These are phyloP conservation scores for Fusarium nelsonii DNA, from an alignment of 2,329 filamentous ascomycete species.

Conservation along the genomic window DNA sequence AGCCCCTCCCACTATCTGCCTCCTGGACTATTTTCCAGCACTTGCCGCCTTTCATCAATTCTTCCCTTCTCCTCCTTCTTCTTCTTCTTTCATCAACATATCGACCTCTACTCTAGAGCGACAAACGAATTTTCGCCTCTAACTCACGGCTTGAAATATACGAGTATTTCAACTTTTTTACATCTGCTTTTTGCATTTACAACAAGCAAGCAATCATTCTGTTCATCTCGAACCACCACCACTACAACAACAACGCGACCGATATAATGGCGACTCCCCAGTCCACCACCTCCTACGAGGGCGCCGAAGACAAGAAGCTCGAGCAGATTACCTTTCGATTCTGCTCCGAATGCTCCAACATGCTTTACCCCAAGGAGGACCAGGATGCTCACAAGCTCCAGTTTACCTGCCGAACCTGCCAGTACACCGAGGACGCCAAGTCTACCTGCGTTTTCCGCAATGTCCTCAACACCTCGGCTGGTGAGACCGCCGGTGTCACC, in stretches of 20 bases:
- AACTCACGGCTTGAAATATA: constrained; percentile 29
- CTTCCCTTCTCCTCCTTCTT: not conserved
- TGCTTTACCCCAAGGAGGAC: constrained; percentile 98
- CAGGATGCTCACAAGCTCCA: constrained; percentile 84
- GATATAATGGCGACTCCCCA: constrained; percentile 69
- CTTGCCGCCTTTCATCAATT: constrained; percentile 29
- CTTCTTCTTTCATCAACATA: constrained; percentile 26
- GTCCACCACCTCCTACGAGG: constrained; percentile 61
- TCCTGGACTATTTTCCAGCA: constrained; percentile 29
- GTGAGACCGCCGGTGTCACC: constrained; percentile 96
- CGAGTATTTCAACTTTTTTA: constrained; percentile 22
- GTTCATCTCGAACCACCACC: constrained; percentile 14
- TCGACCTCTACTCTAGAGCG: constrained; percentile 22
- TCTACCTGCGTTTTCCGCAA: constrained; percentile 97
- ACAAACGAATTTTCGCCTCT: constrained; percentile 11
- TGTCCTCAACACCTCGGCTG: constrained; percentile 88
- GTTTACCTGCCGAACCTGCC: constrained; percentile 96
- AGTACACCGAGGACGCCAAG: constrained; percentile 86
- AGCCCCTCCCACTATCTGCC: constrained; percentile 27
- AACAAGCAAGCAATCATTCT: constrained; percentile 17
- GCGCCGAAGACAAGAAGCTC: constrained; percentile 62
- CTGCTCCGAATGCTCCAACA: constrained; percentile 98
- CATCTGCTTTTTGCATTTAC: constrained; percentile 15
- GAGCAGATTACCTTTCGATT: constrained; percentile 97
- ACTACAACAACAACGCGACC: constrained; percentile 27